phyloP scores from a whole-genome alignment of 108 stramenopile genomes.

The Cyclotella kingstonii region DNA sequence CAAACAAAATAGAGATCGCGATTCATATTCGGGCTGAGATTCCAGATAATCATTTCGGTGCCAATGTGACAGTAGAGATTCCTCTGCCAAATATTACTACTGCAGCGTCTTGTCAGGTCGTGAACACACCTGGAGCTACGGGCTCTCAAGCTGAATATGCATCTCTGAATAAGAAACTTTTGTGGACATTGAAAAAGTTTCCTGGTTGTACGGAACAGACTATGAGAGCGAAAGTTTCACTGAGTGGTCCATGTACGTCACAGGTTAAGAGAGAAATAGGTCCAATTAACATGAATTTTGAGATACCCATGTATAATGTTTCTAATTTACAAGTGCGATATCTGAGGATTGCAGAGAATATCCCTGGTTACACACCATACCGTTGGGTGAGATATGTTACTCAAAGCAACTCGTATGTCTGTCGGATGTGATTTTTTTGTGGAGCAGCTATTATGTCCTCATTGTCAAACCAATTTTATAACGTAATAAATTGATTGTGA shows the following conservation, averaged over 20 bases:
- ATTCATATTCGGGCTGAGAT: slow-evolving; percentile 95
- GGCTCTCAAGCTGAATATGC: slow-evolving; percentile 82
- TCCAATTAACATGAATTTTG: slow-evolving; percentile 96
- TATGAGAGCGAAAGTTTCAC: slow-evolving; percentile 82
- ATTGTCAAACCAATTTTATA: neutral
- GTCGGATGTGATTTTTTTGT: slow-evolving; percentile 67
- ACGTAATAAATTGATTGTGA: neutral
- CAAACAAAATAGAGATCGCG: slow-evolving; percentile 87
- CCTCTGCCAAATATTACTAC: slow-evolving; percentile 84
- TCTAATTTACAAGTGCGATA: slow-evolving; percentile 97
- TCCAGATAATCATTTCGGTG: slow-evolving; percentile 94
- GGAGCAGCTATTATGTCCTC: neutral
- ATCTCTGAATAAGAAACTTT: slow-evolving; percentile 73
- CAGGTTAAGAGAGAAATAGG: slow-evolving; percentile 91
- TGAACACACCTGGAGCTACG: slow-evolving; percentile 60
- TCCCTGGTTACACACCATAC: slow-evolving; percentile 96
- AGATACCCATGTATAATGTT: slow-evolving; percentile 99
- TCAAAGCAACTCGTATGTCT: slow-evolving; percentile 95
- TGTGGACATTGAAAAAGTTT: slow-evolving; percentile 97
- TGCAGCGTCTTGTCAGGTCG: slow-evolving; percentile 67
- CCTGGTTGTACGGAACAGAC: slow-evolving; percentile 95
- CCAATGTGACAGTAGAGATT: slow-evolving; percentile 89
- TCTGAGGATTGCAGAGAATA: slow-evolving; percentile 94
- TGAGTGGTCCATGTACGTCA: slow-evolving; percentile 74
- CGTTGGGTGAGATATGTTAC: slow-evolving; percentile 99